These are phyloP conservation scores for Plasmodium gonderi DNA, from an alignment of 169 alveolate species.

Conservation along the genomic window DNA sequence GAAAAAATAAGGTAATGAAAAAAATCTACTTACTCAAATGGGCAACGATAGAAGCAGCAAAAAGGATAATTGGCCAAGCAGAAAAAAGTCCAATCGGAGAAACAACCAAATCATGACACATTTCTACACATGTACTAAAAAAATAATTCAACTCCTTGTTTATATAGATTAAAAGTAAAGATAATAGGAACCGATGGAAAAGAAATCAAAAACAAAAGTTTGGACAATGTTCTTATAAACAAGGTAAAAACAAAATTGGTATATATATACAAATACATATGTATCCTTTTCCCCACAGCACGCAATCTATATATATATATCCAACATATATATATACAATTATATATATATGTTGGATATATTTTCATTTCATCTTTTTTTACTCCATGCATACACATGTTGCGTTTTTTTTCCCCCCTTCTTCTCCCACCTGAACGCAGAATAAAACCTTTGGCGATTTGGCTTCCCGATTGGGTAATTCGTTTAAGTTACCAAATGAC, in stretches of 20 bases:
- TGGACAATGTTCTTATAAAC: conserved; percentile 64
- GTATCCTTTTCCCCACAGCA: too few relatives aligned
- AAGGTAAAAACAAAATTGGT: conserved; percentile 20
- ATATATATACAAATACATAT: neutral
- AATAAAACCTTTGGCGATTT: conserved; percentile 71
- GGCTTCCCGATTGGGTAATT: conserved; percentile 34
- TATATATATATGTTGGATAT: neutral
- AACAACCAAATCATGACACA: neutral
- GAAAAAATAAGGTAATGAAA: conserved; percentile 53
- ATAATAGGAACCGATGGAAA: conserved; percentile 65
- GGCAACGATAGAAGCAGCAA: neutral
- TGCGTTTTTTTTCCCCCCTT: neutral
- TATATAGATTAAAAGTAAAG: conserved; percentile 51
- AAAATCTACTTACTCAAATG: too few relatives aligned
- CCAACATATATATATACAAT: neutral
- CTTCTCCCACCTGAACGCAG: neutral
- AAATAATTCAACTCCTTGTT: neutral
- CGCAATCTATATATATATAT: neutral
- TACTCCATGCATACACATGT: too few relatives aligned
- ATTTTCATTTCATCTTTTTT: neutral
- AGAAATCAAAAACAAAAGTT: conserved; percentile 42
- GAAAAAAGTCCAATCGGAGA: neutral
- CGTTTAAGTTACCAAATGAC: conserved; percentile 49
- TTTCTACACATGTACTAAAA: neutral
- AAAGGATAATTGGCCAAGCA: neutral